A percentile compares a stretch with the other conserved stretches of the same genome.
Conservation (phyloP, 176 grass and related monocot genomes). For the Saccharum officinarum region DNA sequence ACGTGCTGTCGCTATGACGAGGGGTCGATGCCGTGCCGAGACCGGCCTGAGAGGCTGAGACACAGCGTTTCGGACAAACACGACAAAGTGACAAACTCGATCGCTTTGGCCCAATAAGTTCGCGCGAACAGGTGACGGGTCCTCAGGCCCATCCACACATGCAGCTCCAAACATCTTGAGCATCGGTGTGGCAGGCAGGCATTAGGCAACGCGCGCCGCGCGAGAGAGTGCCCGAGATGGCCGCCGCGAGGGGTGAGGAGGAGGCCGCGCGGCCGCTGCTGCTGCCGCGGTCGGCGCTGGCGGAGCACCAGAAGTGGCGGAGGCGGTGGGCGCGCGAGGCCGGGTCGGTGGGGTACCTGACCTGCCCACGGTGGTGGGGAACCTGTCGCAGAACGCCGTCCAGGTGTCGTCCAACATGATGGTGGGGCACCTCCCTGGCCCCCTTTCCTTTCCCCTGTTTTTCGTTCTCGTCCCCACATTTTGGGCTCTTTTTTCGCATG, state of each 20-base stretch:
- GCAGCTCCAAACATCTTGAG: background rate
- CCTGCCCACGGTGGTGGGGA: conserved; percentile 57
- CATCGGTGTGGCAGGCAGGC: background rate
- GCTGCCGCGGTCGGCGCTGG: background rate
- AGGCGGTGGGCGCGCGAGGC: conserved; percentile 29
- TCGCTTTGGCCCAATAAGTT: too few relatives aligned
- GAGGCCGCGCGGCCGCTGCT: conserved; percentile 11
- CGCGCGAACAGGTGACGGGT: background rate
- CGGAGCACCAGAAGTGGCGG: background rate
- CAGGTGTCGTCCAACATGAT: conserved; percentile 93
- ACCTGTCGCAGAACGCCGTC: conserved; percentile 52
- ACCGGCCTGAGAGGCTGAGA: too few relatives aligned
- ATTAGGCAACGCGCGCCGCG: background rate
- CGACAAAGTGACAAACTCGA: too few relatives aligned
- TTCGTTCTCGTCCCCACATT: background rate
- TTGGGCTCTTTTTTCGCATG: background rate
- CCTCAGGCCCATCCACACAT: background rate
- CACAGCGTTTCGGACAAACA: too few relatives aligned
- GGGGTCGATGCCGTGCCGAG: too few relatives aligned
- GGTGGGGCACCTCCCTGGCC: conserved; percentile 82
- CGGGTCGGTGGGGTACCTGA: conserved; percentile 52
- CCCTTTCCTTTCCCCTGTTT: background rate
- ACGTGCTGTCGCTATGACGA: too few relatives aligned
- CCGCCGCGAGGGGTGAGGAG: background rate
- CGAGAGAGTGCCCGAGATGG: background rate